Evolutionary conservation across 768 basidiomycete species (phyloP), one percentile per base, ranked within the genome.

Genomic region (Hebeloma cylindrosporum): DNA sequence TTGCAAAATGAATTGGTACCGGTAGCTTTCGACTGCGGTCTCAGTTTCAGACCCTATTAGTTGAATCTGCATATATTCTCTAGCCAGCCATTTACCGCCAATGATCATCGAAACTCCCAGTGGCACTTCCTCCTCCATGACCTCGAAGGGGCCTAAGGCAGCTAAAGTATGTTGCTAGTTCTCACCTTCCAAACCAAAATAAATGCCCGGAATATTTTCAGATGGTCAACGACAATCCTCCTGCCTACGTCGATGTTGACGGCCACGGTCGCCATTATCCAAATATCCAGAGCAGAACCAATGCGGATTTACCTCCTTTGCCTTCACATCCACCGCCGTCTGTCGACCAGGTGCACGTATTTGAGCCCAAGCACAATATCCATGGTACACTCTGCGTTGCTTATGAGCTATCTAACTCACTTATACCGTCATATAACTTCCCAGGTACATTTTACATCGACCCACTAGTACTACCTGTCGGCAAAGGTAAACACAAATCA

Each of bases 361-460:
- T 40, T 30, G 60, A 64, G 40, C 57, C 57, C 29, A 56, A 63
- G 40, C 56, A 62, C 18, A 55, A 60, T 42, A 65, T 72, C 18
- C 57, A 56, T 27, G 70, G 70, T 64, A 39, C 21, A 59, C 36
- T n/a, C 13, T 32, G 17, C 9, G 14, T 27, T 17, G 16, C 25
- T 17, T 13, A n/a, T 38, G 5, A 10, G 14, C 10, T 14, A 18
- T 25, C 18, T 26, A 27, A 13, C 4, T 38, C 29, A 8, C 30
- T 33, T 22, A 28, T 31, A 14, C 4, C 26, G 13, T n/a, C 8
- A 16, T 17, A 7, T 20, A 29, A 28, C 21, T 17, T 16, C 26
- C 17, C 36, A 75, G 74, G 74, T 9, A 69, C 67, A 8, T 75
- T 68, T 47, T 65, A 63, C 45, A 62, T 77, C 16, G 68, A 72